Conservation (phyloP, 1,139 yeast genomes). For the Meyerozyma sp. region DNA sequence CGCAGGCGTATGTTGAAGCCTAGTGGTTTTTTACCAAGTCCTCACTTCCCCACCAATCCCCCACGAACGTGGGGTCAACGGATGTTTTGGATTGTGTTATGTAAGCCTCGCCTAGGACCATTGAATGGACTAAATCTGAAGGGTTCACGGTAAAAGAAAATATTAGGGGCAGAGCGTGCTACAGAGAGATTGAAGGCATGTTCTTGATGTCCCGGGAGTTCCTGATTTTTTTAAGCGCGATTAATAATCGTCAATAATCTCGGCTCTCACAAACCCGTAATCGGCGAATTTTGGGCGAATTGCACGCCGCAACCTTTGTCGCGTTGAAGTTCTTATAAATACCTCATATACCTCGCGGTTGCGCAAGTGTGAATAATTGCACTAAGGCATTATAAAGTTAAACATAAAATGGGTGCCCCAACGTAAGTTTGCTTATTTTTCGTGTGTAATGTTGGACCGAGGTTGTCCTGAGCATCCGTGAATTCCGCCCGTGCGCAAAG, state of each 20-base stretch:
- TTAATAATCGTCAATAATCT: background rate
- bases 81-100: too few species aligned
- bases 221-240: background rate
- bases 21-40: too few species aligned
- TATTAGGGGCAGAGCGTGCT: too few species aligned
- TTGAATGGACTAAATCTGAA: too few species aligned
- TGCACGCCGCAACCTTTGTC: background rate
- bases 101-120: too few species aligned
- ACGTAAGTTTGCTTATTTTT: background rate
- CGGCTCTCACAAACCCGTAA: slow-evolving; percentile 1
- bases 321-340: background rate
- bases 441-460: background rate
- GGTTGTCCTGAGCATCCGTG: background rate
- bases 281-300: slow-evolving; percentile 1
- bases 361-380: slow-evolving; percentile 1
- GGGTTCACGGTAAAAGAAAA: too few species aligned
- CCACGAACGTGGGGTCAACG: background rate
- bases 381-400: background rate
- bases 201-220: too few species aligned
- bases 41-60: background rate
- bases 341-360: background rate
- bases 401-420: background rate
- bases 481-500: background rate
- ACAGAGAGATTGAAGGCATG: too few species aligned
- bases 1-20: too few species aligned